Percentiles rank a stretch among this genome's conserved stretches.
phyloP scores from a whole-genome alignment of 768 basidiomycete species.

The Hericium rajendrae region DNA sequence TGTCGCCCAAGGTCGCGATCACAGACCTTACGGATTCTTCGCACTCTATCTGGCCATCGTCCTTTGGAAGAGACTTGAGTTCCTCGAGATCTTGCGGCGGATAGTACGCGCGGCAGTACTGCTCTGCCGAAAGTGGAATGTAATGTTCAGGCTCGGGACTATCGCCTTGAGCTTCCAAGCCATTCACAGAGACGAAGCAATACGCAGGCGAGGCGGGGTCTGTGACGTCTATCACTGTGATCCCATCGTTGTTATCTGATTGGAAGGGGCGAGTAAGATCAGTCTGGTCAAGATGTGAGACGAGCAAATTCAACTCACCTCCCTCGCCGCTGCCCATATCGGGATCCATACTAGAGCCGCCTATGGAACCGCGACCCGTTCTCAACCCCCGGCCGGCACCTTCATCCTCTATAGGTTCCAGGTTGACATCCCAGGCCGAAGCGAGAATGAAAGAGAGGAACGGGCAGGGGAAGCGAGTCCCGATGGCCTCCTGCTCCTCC shows the following conservation, averaged over 20 bases:
- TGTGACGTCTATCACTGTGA: slow-evolving; percentile 3
- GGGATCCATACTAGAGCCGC: slow-evolving; percentile 11
- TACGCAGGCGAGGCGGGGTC: background rate
- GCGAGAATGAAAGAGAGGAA: slow-evolving; percentile 24
- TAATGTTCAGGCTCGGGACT: background rate
- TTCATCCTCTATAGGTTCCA: slow-evolving; percentile 15
- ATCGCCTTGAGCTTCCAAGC: background rate
- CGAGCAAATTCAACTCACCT: slow-evolving; percentile 13
- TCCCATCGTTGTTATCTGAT: slow-evolving; percentile 3
- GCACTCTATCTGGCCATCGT: background rate
- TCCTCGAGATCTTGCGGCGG: background rate
- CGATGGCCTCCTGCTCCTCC: slow-evolving; percentile 12
- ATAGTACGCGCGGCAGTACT: background rate
- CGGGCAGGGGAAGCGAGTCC: slow-evolving; percentile 23
- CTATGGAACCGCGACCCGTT: background rate
- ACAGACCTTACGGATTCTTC: background rate
- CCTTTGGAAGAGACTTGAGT: background rate
- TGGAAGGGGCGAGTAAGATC: background rate
- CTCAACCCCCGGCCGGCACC: slow-evolving; percentile 1
- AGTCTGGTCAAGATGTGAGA: background rate
- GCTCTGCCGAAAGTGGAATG: background rate
- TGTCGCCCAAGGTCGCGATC: background rate
- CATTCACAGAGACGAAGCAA: background rate
- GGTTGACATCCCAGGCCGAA: slow-evolving; percentile 21
- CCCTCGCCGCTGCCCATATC: slow-evolving; percentile 19